A percentile compares a stretch with the other conserved stretches of the same genome.
Evolutionary conservation across 163 green algal species (phyloP).

Genomic region (Scenedesmus sp.): DNA sequence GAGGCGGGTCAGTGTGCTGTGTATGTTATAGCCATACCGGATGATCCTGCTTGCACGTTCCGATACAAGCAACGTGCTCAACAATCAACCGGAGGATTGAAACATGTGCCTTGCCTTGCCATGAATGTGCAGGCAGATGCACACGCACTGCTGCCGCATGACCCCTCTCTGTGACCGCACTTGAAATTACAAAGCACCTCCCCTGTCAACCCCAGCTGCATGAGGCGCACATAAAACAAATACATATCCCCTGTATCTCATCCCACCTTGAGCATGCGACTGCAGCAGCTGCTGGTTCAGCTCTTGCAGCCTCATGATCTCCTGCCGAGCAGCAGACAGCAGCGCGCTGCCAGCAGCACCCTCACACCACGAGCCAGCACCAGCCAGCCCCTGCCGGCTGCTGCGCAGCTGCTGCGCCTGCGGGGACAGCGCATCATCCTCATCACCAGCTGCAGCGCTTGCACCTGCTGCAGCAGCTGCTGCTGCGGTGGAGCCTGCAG

Average conservation of each 20-base stretch:
- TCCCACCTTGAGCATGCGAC: slow-evolving; percentile 36
- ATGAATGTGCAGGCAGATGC: not conserved
- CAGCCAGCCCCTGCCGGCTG: not conserved
- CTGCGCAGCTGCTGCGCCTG: not conserved
- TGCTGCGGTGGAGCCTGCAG: slow-evolving; percentile 46
- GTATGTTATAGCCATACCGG: no score
- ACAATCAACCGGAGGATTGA: no score
- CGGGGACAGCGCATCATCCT: not conserved
- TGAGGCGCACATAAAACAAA: not conserved
- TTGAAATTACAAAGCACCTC: no score
- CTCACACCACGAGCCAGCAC: slow-evolving; percentile 30
- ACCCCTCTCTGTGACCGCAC: no score
- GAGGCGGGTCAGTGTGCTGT: not conserved
- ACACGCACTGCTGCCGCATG: not conserved
- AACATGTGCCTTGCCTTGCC: no score
- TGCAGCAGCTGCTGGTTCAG: slow-evolving; percentile 51
- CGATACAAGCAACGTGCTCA: no score
- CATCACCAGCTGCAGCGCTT: not conserved
- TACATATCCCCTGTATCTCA: not conserved
- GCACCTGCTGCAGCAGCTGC: not conserved
- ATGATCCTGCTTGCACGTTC: no score
- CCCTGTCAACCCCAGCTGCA: no score
- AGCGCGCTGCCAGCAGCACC: slow-evolving; percentile 51
- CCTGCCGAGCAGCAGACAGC: slow-evolving; percentile 40
- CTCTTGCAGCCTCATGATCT: slow-evolving; percentile 51